Conservation (phyloP, 2,329 filamentous ascomycete species). For the Hypoxylon sp. region DNA sequence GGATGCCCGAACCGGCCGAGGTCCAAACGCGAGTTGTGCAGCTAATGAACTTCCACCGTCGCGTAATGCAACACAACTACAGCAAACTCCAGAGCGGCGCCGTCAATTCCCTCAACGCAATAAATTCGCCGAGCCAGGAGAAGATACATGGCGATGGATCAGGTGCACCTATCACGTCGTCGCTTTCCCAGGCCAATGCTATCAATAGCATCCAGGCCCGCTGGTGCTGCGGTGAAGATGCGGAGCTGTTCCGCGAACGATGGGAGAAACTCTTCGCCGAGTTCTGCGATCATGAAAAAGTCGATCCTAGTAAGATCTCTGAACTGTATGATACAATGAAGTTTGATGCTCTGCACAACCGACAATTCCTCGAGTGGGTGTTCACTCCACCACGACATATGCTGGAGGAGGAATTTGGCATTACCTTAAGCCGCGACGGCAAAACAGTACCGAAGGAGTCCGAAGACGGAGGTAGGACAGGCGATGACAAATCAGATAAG, state of each 20-base stretch:
- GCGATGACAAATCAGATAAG: slow-evolving; percentile 55
- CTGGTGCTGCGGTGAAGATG: slow-evolving; percentile 97
- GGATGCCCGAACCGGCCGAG: slow-evolving; percentile 92
- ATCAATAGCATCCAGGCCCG: slow-evolving; percentile 81
- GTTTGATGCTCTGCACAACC: slow-evolving; percentile 96
- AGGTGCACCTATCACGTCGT: slow-evolving; percentile 55
- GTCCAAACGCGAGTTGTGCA: slow-evolving; percentile 93
- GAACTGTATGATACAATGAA: slow-evolving; percentile 99
- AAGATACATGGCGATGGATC: slow-evolving; percentile 55
- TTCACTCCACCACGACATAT: slow-evolving; percentile 87
- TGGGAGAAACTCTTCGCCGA: slow-evolving; percentile 99
- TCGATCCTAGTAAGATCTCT: slow-evolving; percentile 97
- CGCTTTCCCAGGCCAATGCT: slow-evolving; percentile 68
- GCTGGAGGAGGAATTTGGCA: slow-evolving; percentile 73
- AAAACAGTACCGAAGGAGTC: slow-evolving; percentile 50
- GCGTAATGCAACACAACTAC: slow-evolving; percentile 95
- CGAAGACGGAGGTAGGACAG: slow-evolving; percentile 51
- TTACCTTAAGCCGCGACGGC: slow-evolving; percentile 52
- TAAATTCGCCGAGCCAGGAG: slow-evolving; percentile 60
- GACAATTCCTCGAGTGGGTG: slow-evolving; percentile 95
- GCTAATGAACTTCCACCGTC: slow-evolving; percentile 96
- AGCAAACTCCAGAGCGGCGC: slow-evolving; percentile 76
- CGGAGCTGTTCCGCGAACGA: slow-evolving; percentile 91
- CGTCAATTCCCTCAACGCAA: slow-evolving; percentile 68
- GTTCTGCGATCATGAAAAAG: slow-evolving; percentile 96